Percentiles rank a stretch among this genome's conserved stretches.
These are phyloP conservation scores for Colletotrichum plurivorum DNA, from an alignment of 2,329 filamentous ascomycete species.

Conservation along the genomic window DNA sequence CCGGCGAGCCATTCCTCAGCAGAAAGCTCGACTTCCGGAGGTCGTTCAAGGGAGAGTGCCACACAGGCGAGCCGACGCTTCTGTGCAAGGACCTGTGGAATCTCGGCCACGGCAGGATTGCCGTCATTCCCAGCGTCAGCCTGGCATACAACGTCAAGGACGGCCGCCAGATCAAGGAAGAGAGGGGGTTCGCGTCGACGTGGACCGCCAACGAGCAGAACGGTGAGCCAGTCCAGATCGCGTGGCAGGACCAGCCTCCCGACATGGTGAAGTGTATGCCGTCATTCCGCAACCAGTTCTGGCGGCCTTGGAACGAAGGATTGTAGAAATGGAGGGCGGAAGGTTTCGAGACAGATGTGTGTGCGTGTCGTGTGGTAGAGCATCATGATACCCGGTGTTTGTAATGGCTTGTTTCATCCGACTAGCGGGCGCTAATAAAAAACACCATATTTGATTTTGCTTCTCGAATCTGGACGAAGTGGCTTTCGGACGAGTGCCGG, in stretches of 20 bases:
- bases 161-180: constrained; percentile 60
- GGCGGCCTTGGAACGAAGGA: constrained; percentile 57
- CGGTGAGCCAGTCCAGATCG: constrained; percentile 50
- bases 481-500: neutral
- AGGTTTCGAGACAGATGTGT: neutral
- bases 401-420: constrained; percentile 21
- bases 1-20: constrained; percentile 60
- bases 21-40: constrained; percentile 59
- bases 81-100: constrained; percentile 72
- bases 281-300: constrained; percentile 57
- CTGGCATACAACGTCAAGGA: constrained; percentile 66
- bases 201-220: constrained; percentile 39
- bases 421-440: constrained; percentile 24
- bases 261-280: constrained; percentile 64
- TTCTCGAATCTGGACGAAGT: neutral
- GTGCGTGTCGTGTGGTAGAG: constrained; percentile 12
- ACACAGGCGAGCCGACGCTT: constrained; percentile 67
- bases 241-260: constrained; percentile 61
- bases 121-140: constrained; percentile 69
- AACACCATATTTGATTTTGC: constrained; percentile 3
- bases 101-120: constrained; percentile 64
- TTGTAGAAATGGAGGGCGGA: neutral
- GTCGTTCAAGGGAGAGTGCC: constrained; percentile 59
- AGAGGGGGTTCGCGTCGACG: constrained; percentile 61
- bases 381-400: constrained; percentile 24